Base-by-base conservation (phyloP, 192 early-diverging fungal species). In the Pilobolus umbonatus region DNA sequence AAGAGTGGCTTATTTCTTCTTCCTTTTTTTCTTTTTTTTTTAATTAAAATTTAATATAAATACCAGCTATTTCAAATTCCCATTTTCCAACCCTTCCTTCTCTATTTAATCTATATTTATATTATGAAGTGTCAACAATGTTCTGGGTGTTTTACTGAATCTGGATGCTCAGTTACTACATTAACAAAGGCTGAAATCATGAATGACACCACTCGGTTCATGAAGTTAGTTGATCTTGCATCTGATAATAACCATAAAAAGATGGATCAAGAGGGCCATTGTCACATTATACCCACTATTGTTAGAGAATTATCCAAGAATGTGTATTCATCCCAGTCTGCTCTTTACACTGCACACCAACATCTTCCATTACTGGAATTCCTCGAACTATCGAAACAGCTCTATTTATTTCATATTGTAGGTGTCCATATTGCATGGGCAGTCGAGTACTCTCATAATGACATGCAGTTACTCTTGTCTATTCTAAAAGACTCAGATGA, bases 201-300 rank as follows among this genome's bases (percentile, higher is more conserved):
- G 14, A 42, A 7, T 25, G 42, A 7, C 29, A 22, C 22, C 29
- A 25, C 44, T 3, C 57, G 29, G 0, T 66, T 35, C 15, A 31
- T 8, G 5, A n/a, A 31, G 21, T 34, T 52, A n/a, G 32, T 45
- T 17, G 30, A 55, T 22, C 43, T 60, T n/a, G 62, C 50, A 45
- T 35, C 2, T 5, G 31, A 25, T 17, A 50, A 61, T 0, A 15
- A 57, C 14, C 17, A 39, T 10, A 26, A 21, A 22, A 9, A 26
- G 44, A 12, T 42, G 1, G 25, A 25, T 11, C 22, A 15, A 7
- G 34, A 35, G 12, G 51, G 25, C n/a, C 57, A 66, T 25, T 49
- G 60, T 47, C 64, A 66, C 55, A 31, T 60, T 22, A 57, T 66
- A 35, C 57, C 64, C 12, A 57, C 64, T 6, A 59, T 66, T 31